Evolutionary conservation across 805 yeast species (phyloP), one percentile per base, ranked within the genome.

Genomic region (Yamadazyma phyllophila): DNA sequence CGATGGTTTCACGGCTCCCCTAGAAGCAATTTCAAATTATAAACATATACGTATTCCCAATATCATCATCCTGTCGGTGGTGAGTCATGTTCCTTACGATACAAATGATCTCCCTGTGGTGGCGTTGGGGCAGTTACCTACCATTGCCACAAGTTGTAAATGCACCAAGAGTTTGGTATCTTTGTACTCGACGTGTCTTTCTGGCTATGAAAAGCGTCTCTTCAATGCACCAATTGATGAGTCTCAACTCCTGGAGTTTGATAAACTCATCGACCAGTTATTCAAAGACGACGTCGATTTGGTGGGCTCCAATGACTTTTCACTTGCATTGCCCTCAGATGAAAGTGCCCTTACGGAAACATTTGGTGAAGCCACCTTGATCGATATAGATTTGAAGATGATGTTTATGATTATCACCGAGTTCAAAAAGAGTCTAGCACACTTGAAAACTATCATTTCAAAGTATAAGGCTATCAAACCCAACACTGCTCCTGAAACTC

Each of bases 81-180:
- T 63, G 1, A 56, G 63, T 2, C 69, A 76, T 62, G 61, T 78
- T 56, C 69, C 81, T 41, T 66, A 73, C 65, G 60, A 69, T 57
- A 44, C 69, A 53, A 59, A 63, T 53, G 64, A 75, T 62, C 27
- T 63, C 54, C 39, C 62, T 2, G 61, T 66, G 2, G 53, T 49
- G 7, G 65, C 74, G 1, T 57, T 72, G 27, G 49, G 53, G 11
- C 63, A 59, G 5, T 52, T 69, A 16, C 73, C 76, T 2, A 33
- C 57, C 2, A 41, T 51, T 2, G 48, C 54, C 2, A 39, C 48
- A 3, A 65, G 69, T 2, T 35, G 49, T 2, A 58, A 56, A 39
- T 65, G 73, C 41, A 47, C 67, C 30, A 59, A 57, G 36, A 50
- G 56, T 11, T 56, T 71, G 31, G 66, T 60, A 31, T 37, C 44